Evolutionary conservation across 208 protist genomes (phyloP), one percentile per base, ranked within the genome.

Genomic region (Acanthamoeba culbertsoni): DNA sequence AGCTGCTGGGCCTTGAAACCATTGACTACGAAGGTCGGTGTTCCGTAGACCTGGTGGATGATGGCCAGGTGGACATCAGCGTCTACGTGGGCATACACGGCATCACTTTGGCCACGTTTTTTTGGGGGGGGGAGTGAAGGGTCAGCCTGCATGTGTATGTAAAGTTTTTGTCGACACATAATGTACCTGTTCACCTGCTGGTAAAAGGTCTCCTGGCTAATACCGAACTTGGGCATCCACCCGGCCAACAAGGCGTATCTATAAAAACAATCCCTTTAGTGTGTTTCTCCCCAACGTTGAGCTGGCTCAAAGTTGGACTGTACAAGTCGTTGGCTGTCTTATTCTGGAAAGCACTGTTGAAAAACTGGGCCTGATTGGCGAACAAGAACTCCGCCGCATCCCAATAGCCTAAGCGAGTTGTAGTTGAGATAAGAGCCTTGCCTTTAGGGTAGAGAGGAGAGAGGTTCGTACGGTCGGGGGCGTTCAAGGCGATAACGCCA

Each of bases 161-260:
- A n/a, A n/a, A n/a, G n/a, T n/a, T n/a, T n/a, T n/a, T n/a, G n/a
- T n/a, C n/a, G n/a, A n/a, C n/a, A n/a, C n/a, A n/a, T n/a, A n/a
- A n/a, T 10, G 42, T 86, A 88, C 79, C 79, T 63, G 55, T 89
- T 33, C 0, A 89, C 40, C 26, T 89, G 51, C 8, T 10, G 23
- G 31, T 89, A 89, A 37, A 89, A 89, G 79, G 79, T 89, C 18
- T n/a, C 1, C 0, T 23, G 6, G 12, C 35, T 40, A 31, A 89
- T 33, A n/a, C 79, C 79, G 14, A 89, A 89, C 55, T 63, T 89
- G 79, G 79, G 33, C 79, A 89, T 35, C 79, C 79, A 89, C 26
- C 46, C 5, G 23, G 79, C 46, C 40, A 84, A 40, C 43, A 84
- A 7, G 14, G 40, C 26, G 26, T 62, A 62, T 26, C 55, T 62